Evolutionary conservation across 1,139 yeast genomes (phyloP).

Genomic region (Taphrina wiesneri): DNA sequence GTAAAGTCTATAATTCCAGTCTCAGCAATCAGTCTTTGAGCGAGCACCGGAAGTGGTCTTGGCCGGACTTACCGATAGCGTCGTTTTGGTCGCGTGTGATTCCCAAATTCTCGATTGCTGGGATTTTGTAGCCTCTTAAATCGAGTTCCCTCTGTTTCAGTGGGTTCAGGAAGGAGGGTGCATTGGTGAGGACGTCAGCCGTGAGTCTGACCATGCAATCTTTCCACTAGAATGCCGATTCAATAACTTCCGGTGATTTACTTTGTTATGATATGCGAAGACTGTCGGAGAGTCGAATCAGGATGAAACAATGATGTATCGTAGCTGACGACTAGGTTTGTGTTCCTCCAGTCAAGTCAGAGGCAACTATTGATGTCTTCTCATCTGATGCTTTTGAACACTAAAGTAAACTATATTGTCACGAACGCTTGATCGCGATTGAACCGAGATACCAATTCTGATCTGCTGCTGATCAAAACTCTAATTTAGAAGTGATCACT

Average conservation of each 20-base stretch:
- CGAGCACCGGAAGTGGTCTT: background rate
- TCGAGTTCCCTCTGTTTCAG: constrained; percentile 51
- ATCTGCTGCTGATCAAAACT: background rate
- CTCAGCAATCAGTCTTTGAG: background rate
- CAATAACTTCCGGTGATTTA: too few species aligned
- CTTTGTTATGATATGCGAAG: too few species aligned
- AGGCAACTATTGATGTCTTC: too few species aligned
- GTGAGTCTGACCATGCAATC: constrained; percentile 46
- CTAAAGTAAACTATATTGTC: too few species aligned
- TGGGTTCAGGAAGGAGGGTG: constrained; percentile 56
- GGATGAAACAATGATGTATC: too few species aligned
- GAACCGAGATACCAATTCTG: background rate
- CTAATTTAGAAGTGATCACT: background rate
- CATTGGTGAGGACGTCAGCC: constrained; percentile 52
- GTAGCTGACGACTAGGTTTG: too few species aligned
- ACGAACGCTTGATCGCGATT: too few species aligned
- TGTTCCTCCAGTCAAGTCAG: too few species aligned
- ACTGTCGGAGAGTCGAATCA: too few species aligned
- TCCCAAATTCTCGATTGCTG: constrained; percentile 51
- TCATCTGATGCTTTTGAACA: background rate
- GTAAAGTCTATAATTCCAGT: constrained; percentile 54
- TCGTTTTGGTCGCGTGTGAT: constrained; percentile 51
- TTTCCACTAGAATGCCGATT: background rate
- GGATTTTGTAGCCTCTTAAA: constrained; percentile 50
- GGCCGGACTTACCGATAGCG: constrained; percentile 47